Evolutionary conservation across 805 yeast genomes (phyloP), one percentile per base, ranked within the genome.

Genomic region (Myxozyma nipponensis): DNA sequence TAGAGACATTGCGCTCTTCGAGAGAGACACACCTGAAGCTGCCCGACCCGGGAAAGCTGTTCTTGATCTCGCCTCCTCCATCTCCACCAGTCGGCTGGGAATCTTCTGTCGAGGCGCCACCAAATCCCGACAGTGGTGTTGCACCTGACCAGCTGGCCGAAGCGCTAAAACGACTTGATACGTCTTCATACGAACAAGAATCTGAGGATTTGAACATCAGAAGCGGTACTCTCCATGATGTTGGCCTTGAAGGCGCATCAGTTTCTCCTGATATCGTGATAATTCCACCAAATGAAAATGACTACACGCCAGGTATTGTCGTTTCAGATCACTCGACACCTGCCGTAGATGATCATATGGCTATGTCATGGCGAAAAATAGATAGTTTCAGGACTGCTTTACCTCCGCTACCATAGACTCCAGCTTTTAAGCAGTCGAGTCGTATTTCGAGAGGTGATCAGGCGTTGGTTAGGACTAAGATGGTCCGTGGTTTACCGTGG

Each of bases 81-180:
- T 61, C 64, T 17, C 64, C 64, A n/a, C 64, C 64, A 1, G 50
- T 56, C 3, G 64, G 55, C 1, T 61, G 64, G 64, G 50, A 46
- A 23, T 25, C 54, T 19, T 19, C 19, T 6, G 41, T 36, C 10
- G 64, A 61, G 40, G 60, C 56, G 13, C 57, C 64, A 13, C 64
- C 64, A 24, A 61, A 61, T 28, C 19, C 36, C 19, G 39, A 48
- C 17, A 26, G 40, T 1, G 63, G 62, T 1, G 47, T 50, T 3
- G 39, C 40, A 3, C 44, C 52, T 3, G 49, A 59, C 22, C 24
- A 41, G 18, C 47, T 57, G 28, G 41, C 36, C 9, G 52, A 39
- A 5, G 55, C 59, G 5, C 21, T 59, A 19, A 19, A 21, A 24
- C 34, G 38, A 41, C 42, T 58, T 15, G 25, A 40, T 30, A 17